A percentile compares a stretch with the other conserved stretches of the same genome.
Evolutionary conservation across 2,329 filamentous ascomycete species (phyloP).

Genomic region (Trichoderma asperellum): DNA sequence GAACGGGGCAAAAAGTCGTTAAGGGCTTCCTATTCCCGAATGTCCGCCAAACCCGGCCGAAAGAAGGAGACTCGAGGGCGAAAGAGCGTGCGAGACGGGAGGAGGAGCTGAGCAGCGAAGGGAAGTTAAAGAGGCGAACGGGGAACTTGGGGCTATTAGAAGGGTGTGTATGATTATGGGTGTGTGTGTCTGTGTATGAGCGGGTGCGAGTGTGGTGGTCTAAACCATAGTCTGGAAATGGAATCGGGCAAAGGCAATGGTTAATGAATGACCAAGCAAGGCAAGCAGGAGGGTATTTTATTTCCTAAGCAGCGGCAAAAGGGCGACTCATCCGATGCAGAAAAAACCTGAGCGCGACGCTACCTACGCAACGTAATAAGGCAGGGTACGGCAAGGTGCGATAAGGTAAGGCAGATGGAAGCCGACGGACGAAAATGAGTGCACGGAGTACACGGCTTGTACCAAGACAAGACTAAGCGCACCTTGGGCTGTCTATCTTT

Average conservation of each 20-base stretch:
- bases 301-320: background rate
- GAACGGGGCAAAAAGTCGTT: conserved; percentile 10
- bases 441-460: background rate
- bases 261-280: conserved; percentile 1
- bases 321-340: background rate
- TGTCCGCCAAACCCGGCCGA: conserved; percentile 24
- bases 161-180: conserved; percentile 12
- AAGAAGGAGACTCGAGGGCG: background rate
- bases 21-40: conserved; percentile 20
- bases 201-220: background rate
- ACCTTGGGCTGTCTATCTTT: background rate
- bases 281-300: background rate
- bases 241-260: background rate
- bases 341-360: background rate
- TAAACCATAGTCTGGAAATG: background rate
- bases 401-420: conserved; percentile 21
- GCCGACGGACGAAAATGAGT: background rate
- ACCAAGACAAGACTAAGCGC: background rate
- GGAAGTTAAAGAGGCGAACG: background rate
- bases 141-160: background rate
- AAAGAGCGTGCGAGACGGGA: background rate
- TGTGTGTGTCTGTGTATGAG: background rate
- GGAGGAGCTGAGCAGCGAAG: conserved; percentile 11
- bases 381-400: background rate
- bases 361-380: background rate